Evolutionary conservation across 495 filamentous ascomycete genomes (phyloP).

Genomic region (Podospora anserina): DNA sequence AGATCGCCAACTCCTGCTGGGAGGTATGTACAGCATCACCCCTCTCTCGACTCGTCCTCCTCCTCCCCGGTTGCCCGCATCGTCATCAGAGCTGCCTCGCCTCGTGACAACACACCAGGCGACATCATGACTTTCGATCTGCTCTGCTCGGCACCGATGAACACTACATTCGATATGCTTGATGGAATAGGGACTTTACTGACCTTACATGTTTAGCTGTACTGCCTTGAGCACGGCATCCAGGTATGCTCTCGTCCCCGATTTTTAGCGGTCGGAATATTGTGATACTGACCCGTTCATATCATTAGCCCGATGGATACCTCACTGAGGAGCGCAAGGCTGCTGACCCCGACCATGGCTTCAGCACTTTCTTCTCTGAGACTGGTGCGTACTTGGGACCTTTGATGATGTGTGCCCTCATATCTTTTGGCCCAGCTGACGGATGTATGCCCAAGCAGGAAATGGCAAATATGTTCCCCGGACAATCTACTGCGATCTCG

Average conservation of each 20-base stretch:
- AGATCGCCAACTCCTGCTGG: slow-evolving; percentile 99
- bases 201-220: slow-evolving; percentile 62
- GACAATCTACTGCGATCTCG: slow-evolving; percentile 99
- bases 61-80: slow-evolving; percentile 6
- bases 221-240: slow-evolving; percentile 99
- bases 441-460: slow-evolving; percentile 50
- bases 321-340: slow-evolving; percentile 96
- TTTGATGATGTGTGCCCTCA: background rate
- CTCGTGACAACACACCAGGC: background rate
- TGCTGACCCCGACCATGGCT: slow-evolving; percentile 89
- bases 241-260: slow-evolving; percentile 64
- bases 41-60: slow-evolving; percentile 2
- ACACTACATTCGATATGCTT: background rate
- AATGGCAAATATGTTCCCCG: slow-evolving; percentile 98
- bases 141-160: background rate
- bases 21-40: slow-evolving; percentile 66
- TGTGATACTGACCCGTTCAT: slow-evolving; percentile 40
- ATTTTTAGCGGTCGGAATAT: background rate
- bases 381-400: slow-evolving; percentile 68
- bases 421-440: background rate
- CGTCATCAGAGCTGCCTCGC: background rate
- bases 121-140: background rate
- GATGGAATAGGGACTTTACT: slow-evolving; percentile 17
- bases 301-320: slow-evolving; percentile 79
- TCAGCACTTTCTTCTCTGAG: slow-evolving; percentile 99